Evolutionary conservation across 2,329 filamentous ascomycete genomes (phyloP), one percentile per base, ranked within the genome.

Genomic region (Verticillium dahliae): DNA sequence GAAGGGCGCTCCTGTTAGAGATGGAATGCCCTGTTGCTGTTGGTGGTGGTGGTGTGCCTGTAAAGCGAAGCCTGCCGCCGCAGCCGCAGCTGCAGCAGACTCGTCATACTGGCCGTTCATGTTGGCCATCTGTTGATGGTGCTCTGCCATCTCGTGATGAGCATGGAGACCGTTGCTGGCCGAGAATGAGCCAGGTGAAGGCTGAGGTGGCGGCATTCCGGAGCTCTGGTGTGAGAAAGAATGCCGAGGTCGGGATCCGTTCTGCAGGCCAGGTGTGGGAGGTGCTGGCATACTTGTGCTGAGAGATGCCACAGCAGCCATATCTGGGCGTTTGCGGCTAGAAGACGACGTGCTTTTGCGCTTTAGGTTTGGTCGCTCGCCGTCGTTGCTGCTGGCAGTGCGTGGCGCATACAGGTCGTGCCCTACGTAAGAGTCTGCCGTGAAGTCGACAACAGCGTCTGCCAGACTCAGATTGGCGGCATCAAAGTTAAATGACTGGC

Each of bases 391-490:
- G 11, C 69, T 67, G 5, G 69, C 72, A 5, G 68, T 67, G 58
- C 76, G 77, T 1, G 76, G 74, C 1, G 78, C 76, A 60, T 83
- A 82, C 0, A 83, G 67, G 60, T 80, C 81, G 58, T 81, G 77
- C 0, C 76, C 77, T 0, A 76, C 73, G 60, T 82, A 85, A 60
- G 81, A 77, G 67, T 90, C 85, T 14, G 83, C 78, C 2, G 81
- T 75, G 54, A 83, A 82, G 64, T 91, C 88, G 14, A 87, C 75
- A 7, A 82, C 74, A 1, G 89, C 82, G 67, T 94, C 90, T 1
- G 84, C 76, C 60, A 95, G 84, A 15, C 84, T 88, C 41, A 94
- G 79, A 69, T 92, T 90, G 1, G 90, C 87, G 1, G 89, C 85
- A 68, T 95, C 90, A 60, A 95, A 90, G 5, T 74, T 78, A 65